phyloP scores from a whole-genome alignment of 805 yeast species.

The Candida boidinii region DNA sequence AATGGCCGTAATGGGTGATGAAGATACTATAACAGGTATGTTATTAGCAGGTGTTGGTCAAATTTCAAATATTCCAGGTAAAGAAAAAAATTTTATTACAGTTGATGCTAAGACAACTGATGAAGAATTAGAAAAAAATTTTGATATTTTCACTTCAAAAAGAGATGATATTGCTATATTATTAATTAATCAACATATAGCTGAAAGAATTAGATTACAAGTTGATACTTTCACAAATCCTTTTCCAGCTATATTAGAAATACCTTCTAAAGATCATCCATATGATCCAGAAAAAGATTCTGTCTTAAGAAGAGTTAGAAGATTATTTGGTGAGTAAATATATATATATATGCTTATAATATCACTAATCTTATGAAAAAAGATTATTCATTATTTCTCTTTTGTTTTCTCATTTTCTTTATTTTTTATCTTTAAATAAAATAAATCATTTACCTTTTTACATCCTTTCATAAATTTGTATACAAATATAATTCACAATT shows the following conservation, averaged over 20 bases:
- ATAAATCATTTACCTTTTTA: too few species aligned
- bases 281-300: conserved; percentile 98
- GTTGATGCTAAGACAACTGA: conserved; percentile 73
- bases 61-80: conserved; percentile 51
- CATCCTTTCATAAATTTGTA: too few species aligned
- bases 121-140: conserved; percentile 68
- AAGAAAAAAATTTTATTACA: conserved; percentile 69
- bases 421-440: too few species aligned
- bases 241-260: conserved; percentile 93
- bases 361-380: background rate
- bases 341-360: background rate
- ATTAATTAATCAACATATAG: conserved; percentile 89
- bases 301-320: conserved; percentile 86
- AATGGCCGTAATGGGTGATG: conserved; percentile 94
- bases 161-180: conserved; percentile 91
- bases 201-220: conserved; percentile 76
- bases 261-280: conserved; percentile 97
- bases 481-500: too few species aligned
- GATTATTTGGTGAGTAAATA: conserved; percentile 80
- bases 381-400: background rate
- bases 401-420: background rate
- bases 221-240: conserved; percentile 84
- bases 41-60: conserved; percentile 94
- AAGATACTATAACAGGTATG: conserved; percentile 94
- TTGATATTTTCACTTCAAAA: conserved; percentile 60